Percentiles rank a stretch among this genome's conserved stretches.
These are phyloP conservation scores for Vigna reflexopilosa DNA, from an alignment of 306 rosid species.

Conservation along the genomic window DNA sequence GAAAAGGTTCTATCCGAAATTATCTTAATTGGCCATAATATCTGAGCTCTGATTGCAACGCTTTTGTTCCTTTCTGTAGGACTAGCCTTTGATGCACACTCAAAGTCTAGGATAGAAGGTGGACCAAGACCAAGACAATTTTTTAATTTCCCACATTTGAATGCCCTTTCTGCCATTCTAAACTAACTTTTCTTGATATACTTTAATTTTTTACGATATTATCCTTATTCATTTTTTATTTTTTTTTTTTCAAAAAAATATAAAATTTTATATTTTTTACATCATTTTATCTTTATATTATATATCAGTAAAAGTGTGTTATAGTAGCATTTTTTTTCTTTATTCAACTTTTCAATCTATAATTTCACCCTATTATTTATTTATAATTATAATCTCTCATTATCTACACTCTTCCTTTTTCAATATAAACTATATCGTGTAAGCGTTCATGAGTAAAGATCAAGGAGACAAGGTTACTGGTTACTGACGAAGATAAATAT, in stretches of 20 bases:
- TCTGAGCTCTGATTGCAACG: constrained; percentile 40
- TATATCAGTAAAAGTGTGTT: too few species aligned
- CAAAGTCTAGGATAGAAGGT: constrained; percentile 9
- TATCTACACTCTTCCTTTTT: too few species aligned
- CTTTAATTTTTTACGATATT: too few species aligned
- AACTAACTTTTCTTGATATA: too few species aligned
- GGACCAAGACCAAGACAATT: not conserved
- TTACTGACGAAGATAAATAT: not conserved
- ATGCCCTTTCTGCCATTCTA: not conserved
- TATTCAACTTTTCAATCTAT: not conserved
- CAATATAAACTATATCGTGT: not conserved
- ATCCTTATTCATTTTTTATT: too few species aligned
- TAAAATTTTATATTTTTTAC: too few species aligned
- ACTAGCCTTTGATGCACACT: constrained; percentile 27
- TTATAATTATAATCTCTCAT: not conserved
- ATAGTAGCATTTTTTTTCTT: too few species aligned
- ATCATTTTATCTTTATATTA: too few species aligned
- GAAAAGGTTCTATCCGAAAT: constrained; percentile 24
- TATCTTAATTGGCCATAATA: constrained; percentile 31
- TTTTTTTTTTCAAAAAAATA: too few species aligned
- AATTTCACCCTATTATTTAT: not conserved
- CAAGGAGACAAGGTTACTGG: not conserved
- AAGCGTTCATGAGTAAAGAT: not conserved
- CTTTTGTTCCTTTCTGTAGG: constrained; percentile 38
- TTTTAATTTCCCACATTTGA: not conserved